Evolutionary conservation across 176 grass and related monocot species (phyloP), one percentile per base, ranked within the genome.

Genomic region (Avena eriantha): DNA sequence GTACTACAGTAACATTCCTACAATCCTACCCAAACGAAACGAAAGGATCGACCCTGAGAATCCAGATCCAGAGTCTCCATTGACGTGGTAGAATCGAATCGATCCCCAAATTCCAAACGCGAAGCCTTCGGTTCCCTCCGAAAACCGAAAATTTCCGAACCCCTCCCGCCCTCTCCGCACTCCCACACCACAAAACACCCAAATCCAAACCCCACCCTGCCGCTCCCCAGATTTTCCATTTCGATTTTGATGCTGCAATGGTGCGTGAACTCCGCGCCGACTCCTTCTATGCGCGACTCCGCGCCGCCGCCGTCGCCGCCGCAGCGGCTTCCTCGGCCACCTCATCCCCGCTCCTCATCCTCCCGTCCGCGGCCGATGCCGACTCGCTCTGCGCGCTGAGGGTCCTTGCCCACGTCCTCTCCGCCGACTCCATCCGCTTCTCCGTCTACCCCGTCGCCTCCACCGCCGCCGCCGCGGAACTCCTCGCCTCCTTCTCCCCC

Each of bases 321-420:
- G 77, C 87, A 0, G 39, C 39, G 39, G 39, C 39, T 41, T 41
- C 39, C 39, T 79, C 88, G 18, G 92, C 88, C 7, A 80, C 86
- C 7, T 74, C 86, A 2, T 93, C 90, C 3, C 96, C 92, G 35
- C 86, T 98, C 18, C 86, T 98, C 19, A 92, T 98, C 73, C 91
- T 98, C 18, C 93, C 96, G 1, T 92, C 96, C 8, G 83, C 96
- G 4, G 83, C 93, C n/a, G 93, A 95, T 82, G 90, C 90, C 60
- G 96, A 98, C 57, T 91, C 96, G 1, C 93, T 98, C 53, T 95
- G 91, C 64, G 92, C 93, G 16, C 69, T 98, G 33, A 67, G 91
- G 74, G 90, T 86, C 3, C 79, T 98, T 6, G 65, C 93, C 29
- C 93, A 93, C 61, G 86, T 98, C 69, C 96, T 98, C 74, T 87